Conservation (phyloP, 106 monocot genomes). For the Phalaenopsis equestris region DNA sequence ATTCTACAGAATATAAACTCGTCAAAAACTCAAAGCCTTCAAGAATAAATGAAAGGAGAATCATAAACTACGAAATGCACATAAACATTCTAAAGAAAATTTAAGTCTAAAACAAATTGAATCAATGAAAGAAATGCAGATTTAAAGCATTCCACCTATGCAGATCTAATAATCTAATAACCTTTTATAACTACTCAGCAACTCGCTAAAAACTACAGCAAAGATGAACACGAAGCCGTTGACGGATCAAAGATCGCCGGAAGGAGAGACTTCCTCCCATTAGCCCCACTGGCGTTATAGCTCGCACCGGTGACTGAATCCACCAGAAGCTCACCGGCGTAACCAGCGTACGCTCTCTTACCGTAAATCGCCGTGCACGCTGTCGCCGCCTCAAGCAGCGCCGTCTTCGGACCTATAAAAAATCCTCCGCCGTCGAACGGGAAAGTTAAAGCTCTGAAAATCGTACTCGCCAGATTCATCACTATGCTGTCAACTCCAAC, state of each 20-base stretch:
- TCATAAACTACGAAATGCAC: no score
- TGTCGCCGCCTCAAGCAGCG: conserved; percentile 45
- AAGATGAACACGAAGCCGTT: not conserved
- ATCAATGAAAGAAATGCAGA: no score
- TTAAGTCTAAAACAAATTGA: no score
- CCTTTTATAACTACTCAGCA: not conserved
- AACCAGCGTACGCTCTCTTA: conserved; percentile 36
- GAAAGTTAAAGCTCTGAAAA: conserved; percentile 34
- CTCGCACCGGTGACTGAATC: conserved; percentile 34
- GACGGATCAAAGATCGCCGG: conserved; percentile 7
- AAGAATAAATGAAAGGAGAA: no score
- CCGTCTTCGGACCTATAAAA: not conserved
- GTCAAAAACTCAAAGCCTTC: no score
- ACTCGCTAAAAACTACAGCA: not conserved
- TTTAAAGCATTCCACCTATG: no score
- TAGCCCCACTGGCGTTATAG: conserved; percentile 32
- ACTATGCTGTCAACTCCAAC: conserved; percentile 45
- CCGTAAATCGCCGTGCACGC: conserved; percentile 44
- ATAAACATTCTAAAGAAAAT: no score
- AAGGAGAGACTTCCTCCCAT: conserved; percentile 1
- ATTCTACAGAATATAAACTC: no score
- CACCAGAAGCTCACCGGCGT: conserved; percentile 30
- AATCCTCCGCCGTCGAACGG: conserved; percentile 20
- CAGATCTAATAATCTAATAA: no score
- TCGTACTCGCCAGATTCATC: conserved; percentile 42